Conservation (phyloP, 306 rosid genomes). For the Cicer cuneatum region DNA sequence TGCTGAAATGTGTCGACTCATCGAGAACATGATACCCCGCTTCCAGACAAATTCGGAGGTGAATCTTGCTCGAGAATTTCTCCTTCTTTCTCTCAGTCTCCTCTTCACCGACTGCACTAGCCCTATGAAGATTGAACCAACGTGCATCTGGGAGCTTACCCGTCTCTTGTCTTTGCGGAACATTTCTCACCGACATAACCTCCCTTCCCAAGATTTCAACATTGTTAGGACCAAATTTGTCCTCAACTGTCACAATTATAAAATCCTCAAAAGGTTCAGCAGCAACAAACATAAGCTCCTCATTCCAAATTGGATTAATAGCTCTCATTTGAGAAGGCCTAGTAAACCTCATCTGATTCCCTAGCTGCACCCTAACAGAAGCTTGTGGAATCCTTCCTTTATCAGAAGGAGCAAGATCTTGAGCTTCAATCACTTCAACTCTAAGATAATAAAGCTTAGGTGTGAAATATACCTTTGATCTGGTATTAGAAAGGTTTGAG, state of each 20-base stretch:
- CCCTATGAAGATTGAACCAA: conserved; percentile 77
- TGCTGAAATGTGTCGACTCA: conserved; percentile 90
- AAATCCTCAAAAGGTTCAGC: conserved; percentile 89
- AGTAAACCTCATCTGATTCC: conserved; percentile 63
- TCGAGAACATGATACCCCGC: conserved; percentile 92
- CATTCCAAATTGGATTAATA: conserved; percentile 74
- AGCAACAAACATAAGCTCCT: conserved; percentile 87
- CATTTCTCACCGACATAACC: conserved; percentile 56
- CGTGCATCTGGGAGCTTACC: conserved; percentile 69
- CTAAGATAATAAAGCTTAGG: conserved; percentile 87
- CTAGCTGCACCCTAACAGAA: conserved; percentile 63
- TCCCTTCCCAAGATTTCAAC: conserved; percentile 73
- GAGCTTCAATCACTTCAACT: conserved; percentile 81
- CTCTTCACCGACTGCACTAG: conserved; percentile 48
- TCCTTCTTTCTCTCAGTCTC: conserved; percentile 78
- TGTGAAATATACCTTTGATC: conserved; percentile 90
- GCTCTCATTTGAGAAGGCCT: conserved; percentile 50
- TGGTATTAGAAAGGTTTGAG: conserved; percentile 66
- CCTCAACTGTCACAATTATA: conserved; percentile 69
- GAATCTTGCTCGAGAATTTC: conserved; percentile 92
- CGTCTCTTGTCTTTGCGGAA: conserved; percentile 58
- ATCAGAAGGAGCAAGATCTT: conserved; percentile 75
- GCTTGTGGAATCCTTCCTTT: conserved; percentile 59
- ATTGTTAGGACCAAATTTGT: conserved; percentile 60
- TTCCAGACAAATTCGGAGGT: conserved; percentile 69